Evolutionary conservation across 1,284 basidiomycete species (phyloP).

Genomic region (Rhizopogon parksii): DNA sequence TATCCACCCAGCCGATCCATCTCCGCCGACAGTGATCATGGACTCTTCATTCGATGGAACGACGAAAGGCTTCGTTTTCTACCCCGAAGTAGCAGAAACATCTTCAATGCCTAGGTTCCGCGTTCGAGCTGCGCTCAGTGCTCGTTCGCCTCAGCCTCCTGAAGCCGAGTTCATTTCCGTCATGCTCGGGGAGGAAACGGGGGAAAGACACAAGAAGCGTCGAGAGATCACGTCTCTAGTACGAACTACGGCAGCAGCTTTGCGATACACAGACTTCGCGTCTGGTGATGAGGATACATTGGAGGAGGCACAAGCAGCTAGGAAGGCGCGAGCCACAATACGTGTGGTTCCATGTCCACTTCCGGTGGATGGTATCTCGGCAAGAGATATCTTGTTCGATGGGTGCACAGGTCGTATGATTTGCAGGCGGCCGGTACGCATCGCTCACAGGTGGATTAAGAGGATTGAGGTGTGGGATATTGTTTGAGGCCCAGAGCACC

Average conservation of each 20-base stretch:
- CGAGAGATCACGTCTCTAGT: background rate
- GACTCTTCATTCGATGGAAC: constrained; percentile 1
- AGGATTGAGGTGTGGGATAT: constrained; percentile 4
- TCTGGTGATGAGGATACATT: background rate
- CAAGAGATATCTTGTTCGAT: constrained; percentile 1
- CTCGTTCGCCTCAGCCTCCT: constrained; percentile 1
- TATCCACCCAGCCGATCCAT: background rate
- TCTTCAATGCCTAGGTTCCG: constrained; percentile 1
- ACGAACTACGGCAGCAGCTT: background rate
- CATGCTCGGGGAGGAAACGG: background rate
- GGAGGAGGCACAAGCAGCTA: constrained; percentile 2
- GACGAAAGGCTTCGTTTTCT: constrained; percentile 2
- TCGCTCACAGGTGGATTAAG: constrained; percentile 3
- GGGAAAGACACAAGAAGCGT: constrained; percentile 1
- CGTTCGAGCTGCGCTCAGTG: background rate
- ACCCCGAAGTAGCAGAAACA: constrained; percentile 2
- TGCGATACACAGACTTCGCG: constrained; percentile 3
- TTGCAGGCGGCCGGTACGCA: constrained; percentile 1
- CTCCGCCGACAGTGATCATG: constrained; percentile 1
- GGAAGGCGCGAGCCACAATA: background rate
- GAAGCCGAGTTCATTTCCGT: constrained; percentile 2
- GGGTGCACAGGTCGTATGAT: constrained; percentile 1
- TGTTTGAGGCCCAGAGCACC: background rate
- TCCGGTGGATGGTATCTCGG: constrained; percentile 2
- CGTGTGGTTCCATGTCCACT: constrained; percentile 2